Conservation (phyloP, 345 rosid species). For the Luvunga scandens region DNA sequence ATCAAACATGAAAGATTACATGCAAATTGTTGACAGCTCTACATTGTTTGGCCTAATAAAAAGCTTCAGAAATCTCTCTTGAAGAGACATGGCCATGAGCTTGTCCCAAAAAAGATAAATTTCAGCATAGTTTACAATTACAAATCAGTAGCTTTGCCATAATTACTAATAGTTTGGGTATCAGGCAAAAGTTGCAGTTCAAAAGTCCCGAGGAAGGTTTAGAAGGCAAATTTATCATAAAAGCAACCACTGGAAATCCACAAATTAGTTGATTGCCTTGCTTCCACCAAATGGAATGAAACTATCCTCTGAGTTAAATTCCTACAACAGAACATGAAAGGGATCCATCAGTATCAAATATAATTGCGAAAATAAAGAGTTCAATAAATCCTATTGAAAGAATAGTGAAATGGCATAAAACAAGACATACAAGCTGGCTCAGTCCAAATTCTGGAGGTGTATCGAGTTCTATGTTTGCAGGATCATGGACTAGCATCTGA, state of each 20-base stretch:
- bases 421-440: constrained; percentile 78
- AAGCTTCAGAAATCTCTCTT: neutral
- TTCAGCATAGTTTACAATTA: neutral
- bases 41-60: neutral
- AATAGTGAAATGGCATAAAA: neutral
- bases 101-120: neutral
- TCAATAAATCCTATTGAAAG: neutral
- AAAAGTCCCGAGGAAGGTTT: neutral
- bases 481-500: constrained; percentile 70
- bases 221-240: neutral
- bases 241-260: neutral
- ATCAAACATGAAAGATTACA: neutral
- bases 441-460: constrained; percentile 92
- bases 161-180: constrained; percentile 2
- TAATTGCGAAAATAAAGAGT: neutral
- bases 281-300: constrained; percentile 72
- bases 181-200: constrained; percentile 1
- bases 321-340: constrained; percentile 38
- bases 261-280: constrained; percentile 35
- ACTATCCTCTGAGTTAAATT: constrained; percentile 95
- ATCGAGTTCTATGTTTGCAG: constrained; percentile 74
- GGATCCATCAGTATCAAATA: neutral
- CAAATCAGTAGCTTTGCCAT: neutral
- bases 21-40: neutral
- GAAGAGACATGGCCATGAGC: neutral